phyloP scores from a whole-genome alignment of 345 rosid genomes.

The Streptanthus diversifolius region DNA sequence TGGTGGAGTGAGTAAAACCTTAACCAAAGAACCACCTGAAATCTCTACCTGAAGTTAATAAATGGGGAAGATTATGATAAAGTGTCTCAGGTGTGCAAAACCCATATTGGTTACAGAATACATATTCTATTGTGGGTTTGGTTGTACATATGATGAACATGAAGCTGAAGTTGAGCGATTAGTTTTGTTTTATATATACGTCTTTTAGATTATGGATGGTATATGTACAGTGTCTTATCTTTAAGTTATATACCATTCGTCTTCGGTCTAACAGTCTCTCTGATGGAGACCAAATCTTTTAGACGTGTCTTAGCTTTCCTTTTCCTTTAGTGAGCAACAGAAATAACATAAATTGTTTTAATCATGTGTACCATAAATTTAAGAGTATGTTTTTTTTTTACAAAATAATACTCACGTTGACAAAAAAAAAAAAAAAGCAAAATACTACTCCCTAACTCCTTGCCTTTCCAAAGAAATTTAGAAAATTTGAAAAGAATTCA shows the following conservation, averaged over 20 bases:
- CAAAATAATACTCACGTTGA: too few relatives aligned
- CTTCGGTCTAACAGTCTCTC: background rate
- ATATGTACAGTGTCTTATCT: slow-evolving; percentile 19
- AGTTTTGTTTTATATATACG: background rate
- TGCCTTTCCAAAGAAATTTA: too few relatives aligned
- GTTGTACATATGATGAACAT: slow-evolving; percentile 30
- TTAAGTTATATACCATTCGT: slow-evolving; percentile 10
- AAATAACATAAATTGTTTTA: background rate
- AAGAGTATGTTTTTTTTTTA: background rate
- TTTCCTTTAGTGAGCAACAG: background rate
- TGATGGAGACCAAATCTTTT: background rate
- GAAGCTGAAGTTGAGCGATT: slow-evolving; percentile 12
- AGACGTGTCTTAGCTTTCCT: background rate
- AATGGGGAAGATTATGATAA: background rate
- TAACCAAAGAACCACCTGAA: slow-evolving; percentile 31
- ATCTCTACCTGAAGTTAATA: slow-evolving; percentile 36
- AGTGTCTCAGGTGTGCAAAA: background rate
- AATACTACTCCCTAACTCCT: too few relatives aligned
- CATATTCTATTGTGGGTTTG: slow-evolving; percentile 5
- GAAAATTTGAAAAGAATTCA: too few relatives aligned
- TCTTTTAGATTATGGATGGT: slow-evolving; percentile 1
- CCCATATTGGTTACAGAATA: slow-evolving; percentile 6
- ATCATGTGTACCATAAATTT: background rate
- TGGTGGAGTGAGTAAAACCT: slow-evolving; percentile 33
- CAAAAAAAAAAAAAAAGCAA: too few relatives aligned